A percentile compares a stretch with the other conserved stretches of the same genome.
phyloP scores from a whole-genome alignment of 1,139 yeast genomes.

The Hyphopichia buzzinii region DNA sequence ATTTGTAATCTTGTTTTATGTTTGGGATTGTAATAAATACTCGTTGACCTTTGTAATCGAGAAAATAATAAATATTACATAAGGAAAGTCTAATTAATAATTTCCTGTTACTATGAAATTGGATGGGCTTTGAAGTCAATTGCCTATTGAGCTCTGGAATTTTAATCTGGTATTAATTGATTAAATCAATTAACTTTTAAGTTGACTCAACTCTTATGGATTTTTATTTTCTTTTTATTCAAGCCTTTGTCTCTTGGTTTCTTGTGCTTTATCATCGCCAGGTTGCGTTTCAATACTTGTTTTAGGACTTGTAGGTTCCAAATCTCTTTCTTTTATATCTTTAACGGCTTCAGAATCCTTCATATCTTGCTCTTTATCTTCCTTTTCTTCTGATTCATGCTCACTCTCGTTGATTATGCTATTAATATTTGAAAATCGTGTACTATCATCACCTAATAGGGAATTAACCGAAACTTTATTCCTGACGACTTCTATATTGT shows the following conservation, averaged over 20 bases:
- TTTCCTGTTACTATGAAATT: too few relatives aligned
- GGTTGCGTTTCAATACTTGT: neutral
- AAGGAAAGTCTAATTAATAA: too few relatives aligned
- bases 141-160: too few relatives aligned
- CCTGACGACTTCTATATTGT: neutral
- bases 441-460: constrained; percentile 21
- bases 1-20: too few relatives aligned
- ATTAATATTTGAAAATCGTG: constrained; percentile 12
- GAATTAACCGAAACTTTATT: constrained; percentile 33
- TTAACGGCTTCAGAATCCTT: constrained; percentile 1
- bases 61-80: too few relatives aligned
- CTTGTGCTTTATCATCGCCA: neutral
- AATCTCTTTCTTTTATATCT: neutral
- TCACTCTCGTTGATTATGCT: constrained; percentile 10
- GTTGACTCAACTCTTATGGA: too few relatives aligned
- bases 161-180: too few relatives aligned
- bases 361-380: constrained; percentile 2
- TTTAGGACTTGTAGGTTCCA: neutral
- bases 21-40: too few relatives aligned
- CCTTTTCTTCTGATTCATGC: constrained; percentile 3
- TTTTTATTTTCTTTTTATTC: neutral
- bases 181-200: too few relatives aligned
- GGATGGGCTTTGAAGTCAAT: too few relatives aligned
- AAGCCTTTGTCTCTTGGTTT: constrained; percentile 1
- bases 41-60: too few relatives aligned